A percentile compares a stretch with the other conserved stretches of the same genome.
Evolutionary conservation across 2,329 filamentous ascomycete genomes (phyloP).

Genomic region (Microsporum canis): DNA sequence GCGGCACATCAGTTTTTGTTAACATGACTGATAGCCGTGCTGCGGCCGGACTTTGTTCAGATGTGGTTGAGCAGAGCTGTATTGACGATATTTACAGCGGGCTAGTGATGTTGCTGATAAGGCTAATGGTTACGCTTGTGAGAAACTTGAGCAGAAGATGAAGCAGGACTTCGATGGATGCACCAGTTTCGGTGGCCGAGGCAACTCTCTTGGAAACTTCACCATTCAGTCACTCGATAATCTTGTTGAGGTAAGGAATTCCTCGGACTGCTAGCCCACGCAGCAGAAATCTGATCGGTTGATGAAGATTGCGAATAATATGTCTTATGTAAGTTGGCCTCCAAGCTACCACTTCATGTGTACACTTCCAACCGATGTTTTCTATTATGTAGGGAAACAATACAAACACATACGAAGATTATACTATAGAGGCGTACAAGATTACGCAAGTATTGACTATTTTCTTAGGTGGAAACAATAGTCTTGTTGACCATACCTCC

Average conservation of each 20-base stretch:
- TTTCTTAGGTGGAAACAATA: conserved; percentile 7
- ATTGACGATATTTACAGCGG: conserved; percentile 11
- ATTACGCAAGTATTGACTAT: conserved; percentile 14
- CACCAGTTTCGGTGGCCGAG: not conserved
- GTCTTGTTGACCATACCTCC: conserved; percentile 10
- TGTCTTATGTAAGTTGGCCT: not conserved
- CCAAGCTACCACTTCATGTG: not conserved
- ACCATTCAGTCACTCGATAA: not conserved
- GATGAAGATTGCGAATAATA: not conserved
- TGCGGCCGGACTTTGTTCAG: conserved; percentile 11
- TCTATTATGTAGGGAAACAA: conserved; percentile 5
- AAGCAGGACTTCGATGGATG: not conserved
- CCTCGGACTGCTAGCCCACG: not conserved
- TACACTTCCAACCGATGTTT: not conserved
- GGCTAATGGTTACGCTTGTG: not conserved
- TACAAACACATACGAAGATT: not conserved
- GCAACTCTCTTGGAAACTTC: not conserved
- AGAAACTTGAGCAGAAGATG: not conserved
- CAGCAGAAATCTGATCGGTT: not conserved
- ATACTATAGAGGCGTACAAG: conserved; percentile 11
- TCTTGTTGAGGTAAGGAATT: not conserved
- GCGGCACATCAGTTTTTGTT: not conserved
- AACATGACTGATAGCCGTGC: not conserved
- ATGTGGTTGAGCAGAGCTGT: conserved; percentile 12
- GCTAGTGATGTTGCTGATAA: not conserved